These are phyloP conservation scores for Rhizopogon parksii DNA, from an alignment of 1,284 basidiomycete species.

Conservation along the genomic window DNA sequence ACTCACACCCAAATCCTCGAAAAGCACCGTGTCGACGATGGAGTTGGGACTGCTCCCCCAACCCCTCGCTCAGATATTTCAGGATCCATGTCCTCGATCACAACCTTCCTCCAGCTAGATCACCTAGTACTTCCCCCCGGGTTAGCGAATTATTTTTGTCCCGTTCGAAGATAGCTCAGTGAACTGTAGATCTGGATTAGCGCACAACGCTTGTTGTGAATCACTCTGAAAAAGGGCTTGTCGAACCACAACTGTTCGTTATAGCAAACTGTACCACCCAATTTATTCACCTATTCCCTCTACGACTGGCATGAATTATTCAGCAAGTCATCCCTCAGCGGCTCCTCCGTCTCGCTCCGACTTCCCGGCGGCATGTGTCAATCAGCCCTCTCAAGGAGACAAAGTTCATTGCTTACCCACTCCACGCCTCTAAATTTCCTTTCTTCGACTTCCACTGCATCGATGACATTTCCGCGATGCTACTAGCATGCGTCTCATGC, in stretches of 20 bases:
- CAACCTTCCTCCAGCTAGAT: slow-evolving; percentile 9
- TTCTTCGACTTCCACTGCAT: not conserved
- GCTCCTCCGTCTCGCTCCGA: slow-evolving; percentile 9
- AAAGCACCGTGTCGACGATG: slow-evolving; percentile 29
- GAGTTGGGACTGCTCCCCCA: slow-evolving; percentile 7
- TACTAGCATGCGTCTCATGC: not conserved
- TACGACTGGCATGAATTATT: not conserved
- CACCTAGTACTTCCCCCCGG: not conserved
- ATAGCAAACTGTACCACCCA: not conserved
- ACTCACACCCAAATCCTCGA: slow-evolving; percentile 18
- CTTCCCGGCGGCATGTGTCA: slow-evolving; percentile 10
- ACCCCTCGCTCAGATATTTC: slow-evolving; percentile 22
- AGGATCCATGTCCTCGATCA: slow-evolving; percentile 12
- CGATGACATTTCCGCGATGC: not conserved
- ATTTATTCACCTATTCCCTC: not conserved
- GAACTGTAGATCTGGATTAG: not conserved
- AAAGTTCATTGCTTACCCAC: slow-evolving; percentile 9
- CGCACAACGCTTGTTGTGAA: not conserved
- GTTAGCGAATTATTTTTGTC: slow-evolving; percentile 21
- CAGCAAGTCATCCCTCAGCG: not conserved
- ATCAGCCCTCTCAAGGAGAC: slow-evolving; percentile 3
- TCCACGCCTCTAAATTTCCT: slow-evolving; percentile 7
- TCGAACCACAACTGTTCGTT: not conserved
- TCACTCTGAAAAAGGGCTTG: not conserved
- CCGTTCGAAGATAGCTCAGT: slow-evolving; percentile 3